Conservation (phyloP, 169 alveolate species). For the Plasmodium gaboni region DNA sequence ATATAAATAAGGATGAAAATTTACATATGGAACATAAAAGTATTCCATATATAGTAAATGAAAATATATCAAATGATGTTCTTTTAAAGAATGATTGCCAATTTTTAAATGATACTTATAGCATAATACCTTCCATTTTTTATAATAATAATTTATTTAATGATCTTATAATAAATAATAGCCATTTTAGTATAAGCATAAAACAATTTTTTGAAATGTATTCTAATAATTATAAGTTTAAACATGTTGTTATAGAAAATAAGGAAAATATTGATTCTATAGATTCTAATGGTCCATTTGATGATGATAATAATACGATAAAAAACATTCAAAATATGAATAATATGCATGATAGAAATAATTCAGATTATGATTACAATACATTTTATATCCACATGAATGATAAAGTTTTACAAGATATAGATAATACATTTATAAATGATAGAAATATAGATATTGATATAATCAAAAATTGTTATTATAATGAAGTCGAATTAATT, state of each 20-base stretch:
- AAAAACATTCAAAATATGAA: background rate
- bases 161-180: constrained; percentile 50
- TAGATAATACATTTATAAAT: constrained; percentile 36
- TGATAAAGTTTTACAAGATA: constrained; percentile 17
- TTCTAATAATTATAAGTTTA: too few species aligned
- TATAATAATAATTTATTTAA: constrained; percentile 28
- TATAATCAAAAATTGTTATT: constrained; percentile 58
- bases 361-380: too few species aligned
- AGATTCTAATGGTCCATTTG: background rate
- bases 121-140: constrained; percentile 27
- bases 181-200: constrained; percentile 45
- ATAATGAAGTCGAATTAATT: constrained; percentile 32
- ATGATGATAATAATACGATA: constrained; percentile 1
- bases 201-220: constrained; percentile 44
- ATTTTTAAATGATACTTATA: background rate
- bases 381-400: background rate
- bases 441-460: constrained; percentile 8
- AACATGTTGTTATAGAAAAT: too few species aligned
- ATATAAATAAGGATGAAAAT: background rate
- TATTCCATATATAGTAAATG: background rate
- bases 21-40: background rate
- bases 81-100: background rate
- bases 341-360: background rate
- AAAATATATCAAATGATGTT: background rate
- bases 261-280: background rate